Evolutionary conservation across 2,329 filamentous ascomycete genomes (phyloP).

Genomic region (Aspergillus japonicus): DNA sequence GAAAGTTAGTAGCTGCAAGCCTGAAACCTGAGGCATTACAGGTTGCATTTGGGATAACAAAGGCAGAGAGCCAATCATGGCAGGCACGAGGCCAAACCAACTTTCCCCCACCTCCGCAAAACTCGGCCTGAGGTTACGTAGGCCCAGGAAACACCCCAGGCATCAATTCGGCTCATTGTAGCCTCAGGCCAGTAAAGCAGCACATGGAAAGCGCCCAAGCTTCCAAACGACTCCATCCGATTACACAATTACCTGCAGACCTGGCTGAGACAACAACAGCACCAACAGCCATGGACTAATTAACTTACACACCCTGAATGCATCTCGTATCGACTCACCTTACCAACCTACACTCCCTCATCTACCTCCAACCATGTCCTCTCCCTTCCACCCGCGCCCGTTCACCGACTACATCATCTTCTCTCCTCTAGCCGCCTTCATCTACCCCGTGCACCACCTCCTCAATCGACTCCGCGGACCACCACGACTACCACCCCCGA

Average conservation of each 20-base stretch:
- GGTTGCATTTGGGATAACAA: not conserved
- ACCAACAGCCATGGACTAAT: not conserved
- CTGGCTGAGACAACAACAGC: not conserved
- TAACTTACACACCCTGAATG: not conserved
- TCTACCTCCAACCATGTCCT: conserved; percentile 28
- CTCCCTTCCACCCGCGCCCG: conserved; percentile 51
- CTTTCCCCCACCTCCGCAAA: conserved; percentile 2
- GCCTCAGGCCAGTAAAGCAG: not conserved
- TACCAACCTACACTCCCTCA: not conserved
- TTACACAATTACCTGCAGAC: not conserved
- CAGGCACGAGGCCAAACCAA: not conserved
- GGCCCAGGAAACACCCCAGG: not conserved
- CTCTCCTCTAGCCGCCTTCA: conserved; percentile 66
- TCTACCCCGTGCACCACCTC: conserved; percentile 62
- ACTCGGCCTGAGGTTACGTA: not conserved
- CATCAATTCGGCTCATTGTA: not conserved
- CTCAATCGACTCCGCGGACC: conserved; percentile 67
- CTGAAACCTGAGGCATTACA: not conserved
- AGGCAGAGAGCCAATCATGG: not conserved
- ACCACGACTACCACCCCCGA: conserved; percentile 59
- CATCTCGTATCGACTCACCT: not conserved
- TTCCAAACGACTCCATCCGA: not conserved
- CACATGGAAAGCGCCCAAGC: not conserved
- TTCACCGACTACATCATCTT: conserved; percentile 63
- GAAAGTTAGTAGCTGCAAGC: no score